Evolutionary conservation across 306 rosid genomes (phyloP).

Genomic region (Hylodesmum podocarpum): DNA sequence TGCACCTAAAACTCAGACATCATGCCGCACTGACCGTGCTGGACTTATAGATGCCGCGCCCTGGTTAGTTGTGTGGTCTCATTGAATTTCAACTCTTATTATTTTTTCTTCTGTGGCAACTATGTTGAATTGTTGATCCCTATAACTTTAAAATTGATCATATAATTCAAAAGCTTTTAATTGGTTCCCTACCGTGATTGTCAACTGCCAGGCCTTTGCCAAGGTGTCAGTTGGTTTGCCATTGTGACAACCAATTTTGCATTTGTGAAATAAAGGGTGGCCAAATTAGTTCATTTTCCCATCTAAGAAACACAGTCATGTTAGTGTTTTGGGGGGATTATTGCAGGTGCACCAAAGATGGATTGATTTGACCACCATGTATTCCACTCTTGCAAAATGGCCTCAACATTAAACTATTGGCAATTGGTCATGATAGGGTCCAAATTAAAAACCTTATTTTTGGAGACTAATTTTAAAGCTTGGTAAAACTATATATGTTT

Average conservation of each 20-base stretch:
- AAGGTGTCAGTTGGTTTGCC: neutral
- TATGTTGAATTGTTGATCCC: neutral
- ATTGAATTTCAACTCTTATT: neutral
- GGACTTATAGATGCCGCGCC: slow-evolving; percentile 89
- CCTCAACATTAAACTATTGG: neutral
- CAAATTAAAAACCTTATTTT: neutral
- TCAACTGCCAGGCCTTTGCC: neutral
- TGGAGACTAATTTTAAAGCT: neutral
- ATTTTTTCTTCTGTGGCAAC: neutral
- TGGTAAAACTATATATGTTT: neutral
- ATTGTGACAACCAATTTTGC: neutral
- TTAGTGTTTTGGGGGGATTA: neutral
- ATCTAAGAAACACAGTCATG: neutral
- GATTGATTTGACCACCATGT: neutral
- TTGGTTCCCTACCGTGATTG: neutral
- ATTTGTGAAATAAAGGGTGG: slow-evolving; percentile 6
- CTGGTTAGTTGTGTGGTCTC: slow-evolving; percentile 63
- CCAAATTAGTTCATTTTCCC: neutral
- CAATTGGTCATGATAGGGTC: neutral
- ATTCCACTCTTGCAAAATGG: neutral
- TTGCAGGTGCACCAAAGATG: neutral
- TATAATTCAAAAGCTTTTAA: neutral
- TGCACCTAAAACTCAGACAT: slow-evolving; percentile 68
- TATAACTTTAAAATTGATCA: neutral
- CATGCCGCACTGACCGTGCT: slow-evolving; percentile 97